A percentile compares a stretch with the other conserved stretches of the same genome.
Evolutionary conservation across 176 grass and related monocot species (phyloP).

Genomic region (Zoysia japonica): DNA sequence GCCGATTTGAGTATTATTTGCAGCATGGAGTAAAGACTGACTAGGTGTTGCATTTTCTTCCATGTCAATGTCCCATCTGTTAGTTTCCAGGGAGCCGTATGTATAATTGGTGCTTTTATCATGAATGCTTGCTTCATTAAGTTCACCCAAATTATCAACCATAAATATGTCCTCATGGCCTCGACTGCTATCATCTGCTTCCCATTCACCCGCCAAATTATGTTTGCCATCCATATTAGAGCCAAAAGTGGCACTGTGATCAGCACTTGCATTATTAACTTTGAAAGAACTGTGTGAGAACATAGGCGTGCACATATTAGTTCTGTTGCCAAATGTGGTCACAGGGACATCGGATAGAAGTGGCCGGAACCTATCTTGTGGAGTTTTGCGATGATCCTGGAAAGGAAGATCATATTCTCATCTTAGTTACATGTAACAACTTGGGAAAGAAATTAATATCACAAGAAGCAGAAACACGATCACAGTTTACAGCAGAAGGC

Average conservation of each 20-base stretch:
- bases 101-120: constrained; percentile 29
- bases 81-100: constrained; percentile 37
- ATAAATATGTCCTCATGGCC: constrained; percentile 74
- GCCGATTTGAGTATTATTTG: constrained; percentile 26
- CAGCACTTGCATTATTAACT: constrained; percentile 71
- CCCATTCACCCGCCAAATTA: constrained; percentile 57
- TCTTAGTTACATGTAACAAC: constrained; percentile 27
- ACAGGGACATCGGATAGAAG: constrained; percentile 65
- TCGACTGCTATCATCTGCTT: constrained; percentile 41
- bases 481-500: neutral
- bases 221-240: constrained; percentile 51
- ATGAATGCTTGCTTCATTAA: constrained; percentile 53
- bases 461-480: neutral
- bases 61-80: constrained; percentile 27
- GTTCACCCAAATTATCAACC: constrained; percentile 76
- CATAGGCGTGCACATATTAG: constrained; percentile 51
- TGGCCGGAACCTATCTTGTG: constrained; percentile 89
- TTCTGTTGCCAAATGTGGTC: constrained; percentile 59
- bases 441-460: neutral
- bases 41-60: constrained; percentile 21
- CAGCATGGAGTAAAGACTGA: constrained; percentile 29
- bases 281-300: constrained; percentile 71
- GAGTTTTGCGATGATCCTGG: constrained; percentile 84
- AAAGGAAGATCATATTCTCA: constrained; percentile 42
- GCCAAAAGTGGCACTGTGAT: constrained; percentile 48